Evolutionary conservation across 352 stramenopile species (phyloP).

Genomic region (Phytopythium chamaehyphon): DNA sequence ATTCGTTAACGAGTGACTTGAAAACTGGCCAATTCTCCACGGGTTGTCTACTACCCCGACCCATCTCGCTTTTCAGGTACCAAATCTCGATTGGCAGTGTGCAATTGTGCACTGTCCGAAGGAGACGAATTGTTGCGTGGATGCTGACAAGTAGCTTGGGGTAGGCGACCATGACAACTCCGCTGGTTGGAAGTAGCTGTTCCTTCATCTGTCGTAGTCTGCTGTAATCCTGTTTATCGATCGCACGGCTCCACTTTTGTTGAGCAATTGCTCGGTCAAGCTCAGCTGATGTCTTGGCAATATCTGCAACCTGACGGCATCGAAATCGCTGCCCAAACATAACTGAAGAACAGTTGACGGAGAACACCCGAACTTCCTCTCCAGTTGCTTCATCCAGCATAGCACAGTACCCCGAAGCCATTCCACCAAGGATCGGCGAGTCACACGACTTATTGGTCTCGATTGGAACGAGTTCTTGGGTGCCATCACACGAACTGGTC

Average conservation of each 20-base stretch:
- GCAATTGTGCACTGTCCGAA: constrained; percentile 32
- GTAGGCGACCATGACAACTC: constrained; percentile 61
- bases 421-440: constrained; percentile 18
- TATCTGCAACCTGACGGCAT: constrained; percentile 36
- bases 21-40: not conserved
- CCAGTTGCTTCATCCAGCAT: constrained; percentile 29
- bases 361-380: constrained; percentile 29
- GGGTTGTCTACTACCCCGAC: constrained; percentile 1
- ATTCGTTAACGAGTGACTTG: constrained; percentile 12
- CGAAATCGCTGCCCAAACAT: constrained; percentile 26
- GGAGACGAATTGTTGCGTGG: constrained; percentile 32
- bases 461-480: not conserved
- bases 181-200: constrained; percentile 4
- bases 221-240: not conserved
- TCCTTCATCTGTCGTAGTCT: not conserved
- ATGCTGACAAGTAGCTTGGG: constrained; percentile 38
- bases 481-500: constrained; percentile 26
- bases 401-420: constrained; percentile 39
- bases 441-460: constrained; percentile 15
- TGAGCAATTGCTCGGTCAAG: constrained; percentile 4
- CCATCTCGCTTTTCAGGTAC: constrained; percentile 41
- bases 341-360: constrained; percentile 25
- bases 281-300: constrained; percentile 21
- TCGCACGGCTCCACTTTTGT: not conserved
- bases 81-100: constrained; percentile 52